A percentile compares a stretch with the other conserved stretches of the same genome.
Evolutionary conservation across 345 rosid genomes (phyloP).

Genomic region (Arabis alpina): DNA sequence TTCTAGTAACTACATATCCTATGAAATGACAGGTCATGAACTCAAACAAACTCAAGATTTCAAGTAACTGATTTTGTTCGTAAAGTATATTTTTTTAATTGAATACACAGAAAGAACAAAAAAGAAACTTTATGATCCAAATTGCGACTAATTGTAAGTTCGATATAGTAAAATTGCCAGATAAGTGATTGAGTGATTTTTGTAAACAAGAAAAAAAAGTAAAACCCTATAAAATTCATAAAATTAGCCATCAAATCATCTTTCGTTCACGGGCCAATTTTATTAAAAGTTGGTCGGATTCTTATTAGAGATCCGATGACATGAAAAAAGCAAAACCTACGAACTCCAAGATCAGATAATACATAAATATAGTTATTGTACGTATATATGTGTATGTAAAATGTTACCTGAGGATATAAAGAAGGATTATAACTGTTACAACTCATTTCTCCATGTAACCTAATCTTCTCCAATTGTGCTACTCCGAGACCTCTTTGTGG

Average conservation of each 20-base stretch:
- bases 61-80: too few relatives aligned
- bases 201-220: constrained; percentile 10
- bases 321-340: not conserved
- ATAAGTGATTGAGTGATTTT: constrained; percentile 4
- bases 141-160: not conserved
- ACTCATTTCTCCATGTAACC: constrained; percentile 71
- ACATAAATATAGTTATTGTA: not conserved
- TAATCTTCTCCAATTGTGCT: constrained; percentile 92
- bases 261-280: not conserved
- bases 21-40: not conserved
- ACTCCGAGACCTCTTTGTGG: constrained; percentile 99
- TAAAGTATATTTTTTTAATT: not conserved
- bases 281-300: constrained; percentile 5
- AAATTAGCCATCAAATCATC: not conserved
- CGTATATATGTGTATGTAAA: constrained; percentile 19
- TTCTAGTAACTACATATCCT: not conserved
- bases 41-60: not conserved
- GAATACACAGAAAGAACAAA: not conserved
- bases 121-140: not conserved
- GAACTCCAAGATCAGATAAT: not conserved
- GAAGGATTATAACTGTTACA: constrained; percentile 47
- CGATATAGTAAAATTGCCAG: not conserved
- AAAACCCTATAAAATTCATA: constrained; percentile 1
- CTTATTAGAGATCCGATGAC: constrained; percentile 16
- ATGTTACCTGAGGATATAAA: constrained; percentile 61